Evolutionary conservation across 2,329 filamentous ascomycete species (phyloP), one percentile per base, ranked within the genome.

Genomic region (Colletotrichum sp.): DNA sequence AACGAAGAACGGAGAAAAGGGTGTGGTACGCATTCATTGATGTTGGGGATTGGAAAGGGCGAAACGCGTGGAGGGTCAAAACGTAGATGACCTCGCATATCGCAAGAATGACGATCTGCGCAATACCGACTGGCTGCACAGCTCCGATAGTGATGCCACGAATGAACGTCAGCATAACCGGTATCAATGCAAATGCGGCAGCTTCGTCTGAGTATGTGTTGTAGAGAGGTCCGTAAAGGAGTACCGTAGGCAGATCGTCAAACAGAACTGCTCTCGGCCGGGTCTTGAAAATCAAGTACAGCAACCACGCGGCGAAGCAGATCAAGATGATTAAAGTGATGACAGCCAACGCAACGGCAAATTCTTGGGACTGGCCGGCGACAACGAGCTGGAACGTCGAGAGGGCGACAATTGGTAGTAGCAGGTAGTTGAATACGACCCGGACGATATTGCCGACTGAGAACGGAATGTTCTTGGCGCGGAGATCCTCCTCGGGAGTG

Each of bases 1-100:
- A 93, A 39, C 97, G 93, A 16, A 98, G 87, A 3, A 90, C 86
- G 1, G 96, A 92, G 84, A 98, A 98, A 77, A 96, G 92, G 3
- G 94, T 95, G 80, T 98, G 96, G 79, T 98, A 98, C 12, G 95
- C 92, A 82, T 98, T 98, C 97, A 99, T 99, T 32, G 96, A 98
- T 0, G 97, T 98, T 27, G 96, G 93, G 3, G 93, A 93, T 76
- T 96, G 93, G 81, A 98, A 99, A 1, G 97, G 97, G 19, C 94
- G 93, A 86, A 98, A 98, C 9, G 95, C 95, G 80, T 97, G 93
- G 6, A 98, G 87, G 0, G 96, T 96, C 60, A 98, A 88, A 44
- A 98, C 92, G 75, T 96, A 92, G 39, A 98, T 94, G 77, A 98
- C 94, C 86, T 99, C 97, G 84, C 96, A 98, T 71, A 98, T 96